Percentiles rank a stretch among this genome's conserved stretches.
phyloP scores from a whole-genome alignment of 2,329 filamentous ascomycete genomes.

The Cytospora schulzeri region DNA sequence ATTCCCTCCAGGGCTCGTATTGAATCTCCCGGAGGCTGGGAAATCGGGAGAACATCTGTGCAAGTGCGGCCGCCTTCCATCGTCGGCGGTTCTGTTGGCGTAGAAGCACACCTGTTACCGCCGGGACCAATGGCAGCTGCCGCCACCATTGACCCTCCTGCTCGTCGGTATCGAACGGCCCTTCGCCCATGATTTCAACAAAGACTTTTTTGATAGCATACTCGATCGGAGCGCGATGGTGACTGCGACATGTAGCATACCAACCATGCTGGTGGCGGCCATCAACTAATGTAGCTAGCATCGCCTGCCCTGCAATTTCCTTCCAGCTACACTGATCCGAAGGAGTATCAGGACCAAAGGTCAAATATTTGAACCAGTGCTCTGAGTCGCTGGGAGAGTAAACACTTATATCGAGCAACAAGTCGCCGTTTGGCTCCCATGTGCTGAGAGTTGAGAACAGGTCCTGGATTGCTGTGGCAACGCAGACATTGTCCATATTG shows the following conservation, averaged over 20 bases:
- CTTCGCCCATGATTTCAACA: conserved; percentile 29
- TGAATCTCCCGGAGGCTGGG: conserved; percentile 37
- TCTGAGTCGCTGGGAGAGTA: conserved; percentile 37
- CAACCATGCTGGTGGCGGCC: conserved; percentile 33
- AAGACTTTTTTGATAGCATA: conserved; percentile 32
- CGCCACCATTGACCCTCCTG: conserved; percentile 34
- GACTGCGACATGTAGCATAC: conserved; percentile 30
- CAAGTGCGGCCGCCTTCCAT: conserved; percentile 35
- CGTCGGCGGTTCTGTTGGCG: conserved; percentile 37
- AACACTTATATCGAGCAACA: conserved; percentile 38
- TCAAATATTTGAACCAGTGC: conserved; percentile 37
- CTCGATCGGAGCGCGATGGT: conserved; percentile 24
- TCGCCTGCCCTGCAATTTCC: conserved; percentile 22
- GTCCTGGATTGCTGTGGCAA: conserved; percentile 29
- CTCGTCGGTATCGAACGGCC: conserved; percentile 31
- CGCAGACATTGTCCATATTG: conserved; percentile 26
- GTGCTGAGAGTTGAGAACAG: conserved; percentile 36
- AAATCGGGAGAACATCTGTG: conserved; percentile 36
- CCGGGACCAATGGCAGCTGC: conserved; percentile 34
- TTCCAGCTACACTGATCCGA: background rate
- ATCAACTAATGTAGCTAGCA: conserved; percentile 23
- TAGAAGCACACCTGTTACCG: conserved; percentile 36
- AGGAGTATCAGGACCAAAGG: conserved; percentile 33
- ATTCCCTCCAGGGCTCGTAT: conserved; percentile 39
- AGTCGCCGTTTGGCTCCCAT: conserved; percentile 33